phyloP scores from a whole-genome alignment of 2,329 filamentous ascomycete species.

The Fonsecaea multimorphosa region DNA sequence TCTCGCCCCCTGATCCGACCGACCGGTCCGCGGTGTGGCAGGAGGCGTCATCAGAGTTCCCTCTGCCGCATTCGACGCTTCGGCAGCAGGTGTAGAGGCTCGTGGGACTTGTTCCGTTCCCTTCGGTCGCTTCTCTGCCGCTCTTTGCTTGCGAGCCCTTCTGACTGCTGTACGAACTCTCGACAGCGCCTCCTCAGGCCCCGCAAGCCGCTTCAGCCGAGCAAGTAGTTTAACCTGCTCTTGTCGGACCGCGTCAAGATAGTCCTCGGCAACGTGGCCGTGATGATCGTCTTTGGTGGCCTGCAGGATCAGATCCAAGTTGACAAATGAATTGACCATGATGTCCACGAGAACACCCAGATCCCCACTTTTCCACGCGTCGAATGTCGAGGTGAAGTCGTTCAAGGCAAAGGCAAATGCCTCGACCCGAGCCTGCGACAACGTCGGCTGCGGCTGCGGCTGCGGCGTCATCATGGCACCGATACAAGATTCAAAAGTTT shows the following conservation, averaged over 20 bases:
- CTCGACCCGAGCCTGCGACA: slow-evolving; percentile 9
- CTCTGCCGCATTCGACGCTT: slow-evolving; percentile 41
- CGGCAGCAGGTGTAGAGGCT: slow-evolving; percentile 31
- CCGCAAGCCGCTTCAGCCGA: slow-evolving; percentile 66
- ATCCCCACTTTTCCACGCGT: slow-evolving; percentile 70
- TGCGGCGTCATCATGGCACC: slow-evolving; percentile 3
- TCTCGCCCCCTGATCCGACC: slow-evolving; percentile 46
- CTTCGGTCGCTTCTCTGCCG: slow-evolving; percentile 29
- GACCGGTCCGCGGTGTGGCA: slow-evolving; percentile 44
- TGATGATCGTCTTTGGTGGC: slow-evolving; percentile 68
- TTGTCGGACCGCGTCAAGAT: slow-evolving; percentile 68
- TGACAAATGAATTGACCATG: slow-evolving; percentile 70
- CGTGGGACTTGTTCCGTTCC: slow-evolving; percentile 36
- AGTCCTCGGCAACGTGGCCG: slow-evolving; percentile 67
- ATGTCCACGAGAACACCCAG: slow-evolving; percentile 67
- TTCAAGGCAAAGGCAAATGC: slow-evolving; percentile 61
- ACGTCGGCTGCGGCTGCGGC: slow-evolving; percentile 6
- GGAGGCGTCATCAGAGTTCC: slow-evolving; percentile 35
- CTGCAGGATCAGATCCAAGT: slow-evolving; percentile 71
- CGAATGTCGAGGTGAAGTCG: slow-evolving; percentile 67
- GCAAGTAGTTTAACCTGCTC: slow-evolving; percentile 69
- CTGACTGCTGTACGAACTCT: slow-evolving; percentile 66
- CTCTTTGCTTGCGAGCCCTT: slow-evolving; percentile 52
- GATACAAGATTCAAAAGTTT: slow-evolving; percentile 39
- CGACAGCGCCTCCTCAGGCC: slow-evolving; percentile 64